Evolutionary conservation across 768 basidiomycete genomes (phyloP), one percentile per base, ranked within the genome.

Genomic region (Exsudoporus frostii): DNA sequence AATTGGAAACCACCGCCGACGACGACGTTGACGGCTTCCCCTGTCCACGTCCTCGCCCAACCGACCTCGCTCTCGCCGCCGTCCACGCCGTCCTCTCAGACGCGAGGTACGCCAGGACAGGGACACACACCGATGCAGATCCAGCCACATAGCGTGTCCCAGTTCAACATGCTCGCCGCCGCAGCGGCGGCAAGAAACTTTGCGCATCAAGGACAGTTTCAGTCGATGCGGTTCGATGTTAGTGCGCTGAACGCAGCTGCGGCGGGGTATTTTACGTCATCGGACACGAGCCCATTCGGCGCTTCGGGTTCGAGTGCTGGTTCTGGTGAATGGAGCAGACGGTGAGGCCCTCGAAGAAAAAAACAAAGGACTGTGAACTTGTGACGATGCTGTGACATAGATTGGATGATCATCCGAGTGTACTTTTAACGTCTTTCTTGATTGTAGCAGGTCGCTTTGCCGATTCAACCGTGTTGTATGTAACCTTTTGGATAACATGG

Each of bases 1-100:
- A 76, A 79, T 53, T 84, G 79, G 74, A 84, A 79, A 67, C 83
- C 82, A n/a, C 81, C 81, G 15, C 59, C 65, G 19, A 39, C 55
- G 24, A 42, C 53, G 20, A 22, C 39, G 13, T 15, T 42, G 17
- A 49, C 38, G 5, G 17, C 37, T 2, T 52, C 53, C 1, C 27
- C 45, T 1, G 9, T 17, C 8, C 51, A 37, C 1, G 38, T 27
- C 4, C 5, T 53, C 10, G 9, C 47, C 1, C 55, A 58, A 15
- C 15, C 46, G 4, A 38, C 27, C 15, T 3, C 44, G 37, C 60
- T 45, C 39, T 52, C 49, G 20, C 13, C 45, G 27, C 49, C 56
- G 27, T 19, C 62, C 30, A 47, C 44, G 11, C 51, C 53, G 42
- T 19, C 38, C 8, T 25, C 53, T 4, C 51, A 39, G 34, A n/a